Percentiles rank a stretch among this genome's conserved stretches.
Evolutionary conservation across 2,329 filamentous ascomycete genomes (phyloP).

Genomic region (Nemania serpens): DNA sequence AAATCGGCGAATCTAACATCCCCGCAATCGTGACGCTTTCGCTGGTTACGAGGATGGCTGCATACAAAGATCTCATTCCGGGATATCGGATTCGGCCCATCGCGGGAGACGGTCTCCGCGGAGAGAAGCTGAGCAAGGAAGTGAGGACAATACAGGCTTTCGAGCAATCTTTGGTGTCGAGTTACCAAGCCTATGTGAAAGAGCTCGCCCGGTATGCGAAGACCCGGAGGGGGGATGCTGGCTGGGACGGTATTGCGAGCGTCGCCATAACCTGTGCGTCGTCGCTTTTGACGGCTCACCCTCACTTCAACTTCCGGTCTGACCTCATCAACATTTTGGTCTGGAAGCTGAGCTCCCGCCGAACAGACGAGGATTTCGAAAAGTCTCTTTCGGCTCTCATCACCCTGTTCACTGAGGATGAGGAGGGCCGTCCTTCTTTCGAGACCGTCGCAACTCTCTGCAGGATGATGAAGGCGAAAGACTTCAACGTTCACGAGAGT

Average conservation of each 20-base stretch:
- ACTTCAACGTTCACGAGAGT: constrained; percentile 82
- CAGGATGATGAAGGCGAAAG: constrained; percentile 92
- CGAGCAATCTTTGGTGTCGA: constrained; percentile 83
- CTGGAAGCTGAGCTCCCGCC: constrained; percentile 75
- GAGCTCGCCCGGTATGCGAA: constrained; percentile 72
- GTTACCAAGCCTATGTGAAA: constrained; percentile 84
- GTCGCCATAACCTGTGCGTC: constrained; percentile 87
- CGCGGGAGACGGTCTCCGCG: constrained; percentile 71
- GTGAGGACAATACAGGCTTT: constrained; percentile 81
- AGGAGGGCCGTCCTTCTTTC: constrained; percentile 85
- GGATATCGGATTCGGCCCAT: constrained; percentile 91
- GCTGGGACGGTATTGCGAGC: constrained; percentile 61
- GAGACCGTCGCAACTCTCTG: constrained; percentile 84
- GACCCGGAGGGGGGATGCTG: constrained; percentile 47
- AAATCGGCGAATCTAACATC: constrained; percentile 72
- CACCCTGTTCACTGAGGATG: constrained; percentile 81
- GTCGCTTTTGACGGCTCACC: constrained; percentile 76
- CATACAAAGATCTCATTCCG: constrained; percentile 96
- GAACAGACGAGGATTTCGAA: constrained; percentile 73
- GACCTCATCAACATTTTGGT: constrained; percentile 89
- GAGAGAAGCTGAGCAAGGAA: constrained; percentile 87
- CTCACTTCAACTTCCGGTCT: constrained; percentile 95
- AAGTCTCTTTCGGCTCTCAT: constrained; percentile 81
- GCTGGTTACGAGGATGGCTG: constrained; percentile 81
- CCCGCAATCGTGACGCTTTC: constrained; percentile 82